phyloP scores from a whole-genome alignment of 768 basidiomycete species.

The Suillus discolor region DNA sequence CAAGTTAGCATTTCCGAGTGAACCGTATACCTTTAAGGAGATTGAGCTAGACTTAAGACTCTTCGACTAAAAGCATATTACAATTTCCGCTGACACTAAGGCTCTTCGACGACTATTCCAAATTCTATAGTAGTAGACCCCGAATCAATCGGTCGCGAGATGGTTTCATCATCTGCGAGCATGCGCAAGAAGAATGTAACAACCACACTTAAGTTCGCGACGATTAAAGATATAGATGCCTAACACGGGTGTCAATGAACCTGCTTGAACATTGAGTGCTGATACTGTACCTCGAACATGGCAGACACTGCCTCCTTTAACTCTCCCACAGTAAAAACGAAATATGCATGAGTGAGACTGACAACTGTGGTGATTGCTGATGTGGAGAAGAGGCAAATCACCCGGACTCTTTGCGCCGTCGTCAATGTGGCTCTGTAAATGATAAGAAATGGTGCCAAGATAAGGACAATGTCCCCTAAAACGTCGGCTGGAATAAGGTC shows the following conservation, averaged over 20 bases:
- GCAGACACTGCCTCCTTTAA: neutral
- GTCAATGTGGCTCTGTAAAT: neutral
- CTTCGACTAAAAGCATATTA: neutral
- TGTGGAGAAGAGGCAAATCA: neutral
- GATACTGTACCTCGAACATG: neutral
- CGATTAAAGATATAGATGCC: neutral
- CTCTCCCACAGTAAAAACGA: neutral
- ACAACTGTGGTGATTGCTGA: neutral
- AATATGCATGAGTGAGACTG: neutral
- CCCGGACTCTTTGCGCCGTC: neutral
- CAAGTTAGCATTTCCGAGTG: neutral
- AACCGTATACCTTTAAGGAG: neutral
- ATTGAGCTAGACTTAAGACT: neutral
- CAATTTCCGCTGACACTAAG: neutral
- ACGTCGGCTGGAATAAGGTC: slow-evolving; percentile 9
- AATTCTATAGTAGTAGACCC: neutral
- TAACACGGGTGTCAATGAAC: neutral
- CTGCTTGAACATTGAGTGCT: neutral
- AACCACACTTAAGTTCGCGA: neutral
- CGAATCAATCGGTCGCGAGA: neutral
- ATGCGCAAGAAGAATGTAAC: slow-evolving; percentile 3
- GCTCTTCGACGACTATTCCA: neutral
- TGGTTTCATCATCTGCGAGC: neutral
- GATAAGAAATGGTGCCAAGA: neutral
- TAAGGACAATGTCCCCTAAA: neutral